Percentiles rank a stretch among this genome's conserved stretches.
These are phyloP conservation scores for Nidula microcarpa DNA, from an alignment of 768 basidiomycete species.

Conservation along the genomic window DNA sequence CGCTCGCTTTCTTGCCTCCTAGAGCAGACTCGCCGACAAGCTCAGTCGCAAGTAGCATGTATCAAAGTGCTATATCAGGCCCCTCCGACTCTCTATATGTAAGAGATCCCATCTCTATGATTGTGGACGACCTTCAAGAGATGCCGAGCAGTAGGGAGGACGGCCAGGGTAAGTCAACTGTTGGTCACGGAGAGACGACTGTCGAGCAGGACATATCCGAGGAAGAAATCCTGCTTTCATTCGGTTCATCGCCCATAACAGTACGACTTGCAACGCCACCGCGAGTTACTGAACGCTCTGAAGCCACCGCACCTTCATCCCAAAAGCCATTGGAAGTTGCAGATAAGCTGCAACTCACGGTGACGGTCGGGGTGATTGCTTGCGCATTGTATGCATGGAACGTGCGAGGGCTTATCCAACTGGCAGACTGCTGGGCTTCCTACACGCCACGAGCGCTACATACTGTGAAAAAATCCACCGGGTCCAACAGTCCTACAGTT, in stretches of 20 bases:
- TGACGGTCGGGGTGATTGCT: slow-evolving; percentile 49
- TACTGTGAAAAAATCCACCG: slow-evolving; percentile 1
- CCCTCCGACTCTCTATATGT: not conserved
- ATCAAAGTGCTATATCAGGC: slow-evolving; percentile 66
- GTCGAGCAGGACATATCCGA: not conserved
- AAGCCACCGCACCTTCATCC: slow-evolving; percentile 1
- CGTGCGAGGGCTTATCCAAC: slow-evolving; percentile 42
- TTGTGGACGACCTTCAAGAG: not conserved
- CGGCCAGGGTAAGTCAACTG: no score
- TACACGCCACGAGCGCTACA: slow-evolving; percentile 8
- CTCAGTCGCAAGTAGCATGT: slow-evolving; percentile 66
- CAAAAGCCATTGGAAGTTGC: not conserved
- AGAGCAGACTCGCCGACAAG: slow-evolving; percentile 36
- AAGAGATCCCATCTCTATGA: slow-evolving; percentile 1
- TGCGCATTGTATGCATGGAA: slow-evolving; percentile 57
- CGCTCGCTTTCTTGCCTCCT: slow-evolving; percentile 59
- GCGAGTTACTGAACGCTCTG: slow-evolving; percentile 11
- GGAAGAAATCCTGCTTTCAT: slow-evolving; percentile 53
- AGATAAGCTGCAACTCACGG: slow-evolving; percentile 34
- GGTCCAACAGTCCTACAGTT: slow-evolving; percentile 6
- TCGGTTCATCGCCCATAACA: slow-evolving; percentile 60
- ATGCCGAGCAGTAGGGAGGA: no score
- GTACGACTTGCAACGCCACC: slow-evolving; percentile 51
- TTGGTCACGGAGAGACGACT: no score
- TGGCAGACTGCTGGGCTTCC: slow-evolving; percentile 28